Evolutionary conservation across 2,329 filamentous ascomycete species (phyloP).

Genomic region (Pestalotiopsis sp.): DNA sequence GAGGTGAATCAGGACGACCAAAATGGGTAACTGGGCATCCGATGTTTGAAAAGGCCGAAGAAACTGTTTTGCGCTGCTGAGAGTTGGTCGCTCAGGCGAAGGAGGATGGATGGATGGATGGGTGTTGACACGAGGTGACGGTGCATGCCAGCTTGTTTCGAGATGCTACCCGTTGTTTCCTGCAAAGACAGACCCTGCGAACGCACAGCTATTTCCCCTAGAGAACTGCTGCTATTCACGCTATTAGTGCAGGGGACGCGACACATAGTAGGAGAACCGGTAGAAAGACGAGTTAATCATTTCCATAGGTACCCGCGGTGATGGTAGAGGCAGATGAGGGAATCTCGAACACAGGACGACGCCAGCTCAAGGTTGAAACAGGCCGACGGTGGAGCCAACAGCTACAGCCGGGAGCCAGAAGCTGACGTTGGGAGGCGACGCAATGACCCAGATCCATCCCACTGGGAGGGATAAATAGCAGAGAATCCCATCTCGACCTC

Average conservation of each 20-base stretch:
- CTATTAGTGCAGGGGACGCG: background rate
- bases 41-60: background rate
- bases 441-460: background rate
- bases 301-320: background rate
- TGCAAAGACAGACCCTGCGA: background rate
- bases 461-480: slow-evolving; percentile 2
- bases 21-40: background rate
- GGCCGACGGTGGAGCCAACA: background rate
- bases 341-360: slow-evolving; percentile 7
- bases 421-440: background rate
- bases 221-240: background rate
- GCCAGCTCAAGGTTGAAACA: slow-evolving; percentile 5
- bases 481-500: background rate
- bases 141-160: slow-evolving; percentile 1
- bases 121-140: background rate
- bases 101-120: background rate
- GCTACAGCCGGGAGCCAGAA: background rate
- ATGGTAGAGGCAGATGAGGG: background rate
- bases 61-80: background rate
- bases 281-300: background rate
- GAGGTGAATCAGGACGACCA: background rate
- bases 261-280: background rate
- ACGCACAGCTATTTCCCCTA: background rate
- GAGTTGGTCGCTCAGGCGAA: background rate
- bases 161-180: slow-evolving; percentile 2